Evolutionary conservation across 106 monocot species (phyloP).

Genomic region (Chionographis japonica): DNA sequence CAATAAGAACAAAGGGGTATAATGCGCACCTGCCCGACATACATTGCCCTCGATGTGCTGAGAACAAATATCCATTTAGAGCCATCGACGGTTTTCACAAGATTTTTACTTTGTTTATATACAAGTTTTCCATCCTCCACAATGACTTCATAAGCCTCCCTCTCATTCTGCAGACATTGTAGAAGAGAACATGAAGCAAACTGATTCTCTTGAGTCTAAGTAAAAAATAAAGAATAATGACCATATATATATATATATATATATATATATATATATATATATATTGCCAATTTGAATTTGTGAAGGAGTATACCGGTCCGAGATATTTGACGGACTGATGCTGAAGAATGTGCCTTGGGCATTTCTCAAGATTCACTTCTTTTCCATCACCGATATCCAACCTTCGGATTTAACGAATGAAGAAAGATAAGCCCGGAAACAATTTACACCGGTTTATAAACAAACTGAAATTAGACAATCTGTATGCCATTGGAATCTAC

Average conservation of each 20-base stretch:
- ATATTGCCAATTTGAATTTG: background rate
- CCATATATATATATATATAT: too few relatives aligned
- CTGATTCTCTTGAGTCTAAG: too few relatives aligned
- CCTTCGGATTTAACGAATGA: slow-evolving; percentile 6
- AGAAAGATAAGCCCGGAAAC: background rate
- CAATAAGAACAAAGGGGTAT: background rate
- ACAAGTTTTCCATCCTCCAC: slow-evolving; percentile 55
- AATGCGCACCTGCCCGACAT: slow-evolving; percentile 48
- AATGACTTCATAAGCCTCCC: slow-evolving; percentile 56
- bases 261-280: background rate
- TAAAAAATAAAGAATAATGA: too few relatives aligned
- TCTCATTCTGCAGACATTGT: slow-evolving; percentile 46
- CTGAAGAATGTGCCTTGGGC: slow-evolving; percentile 26
- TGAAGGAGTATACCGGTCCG: slow-evolving; percentile 22
- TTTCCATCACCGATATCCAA: slow-evolving; percentile 40
- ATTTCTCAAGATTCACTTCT: slow-evolving; percentile 35
- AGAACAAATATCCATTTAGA: slow-evolving; percentile 82
- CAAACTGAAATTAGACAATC: background rate
- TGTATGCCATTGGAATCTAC: background rate
- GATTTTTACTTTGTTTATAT: slow-evolving; percentile 32
- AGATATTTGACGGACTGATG: slow-evolving; percentile 31
- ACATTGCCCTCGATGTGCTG: slow-evolving; percentile 47
- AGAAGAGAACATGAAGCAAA: background rate
- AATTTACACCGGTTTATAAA: background rate
- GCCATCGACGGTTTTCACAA: slow-evolving; percentile 40